Percentiles rank a stretch among this genome's conserved stretches.
These are phyloP conservation scores for Sporobolomyces phaffii DNA, from an alignment of 768 basidiomycete genomes.

Conservation along the genomic window DNA sequence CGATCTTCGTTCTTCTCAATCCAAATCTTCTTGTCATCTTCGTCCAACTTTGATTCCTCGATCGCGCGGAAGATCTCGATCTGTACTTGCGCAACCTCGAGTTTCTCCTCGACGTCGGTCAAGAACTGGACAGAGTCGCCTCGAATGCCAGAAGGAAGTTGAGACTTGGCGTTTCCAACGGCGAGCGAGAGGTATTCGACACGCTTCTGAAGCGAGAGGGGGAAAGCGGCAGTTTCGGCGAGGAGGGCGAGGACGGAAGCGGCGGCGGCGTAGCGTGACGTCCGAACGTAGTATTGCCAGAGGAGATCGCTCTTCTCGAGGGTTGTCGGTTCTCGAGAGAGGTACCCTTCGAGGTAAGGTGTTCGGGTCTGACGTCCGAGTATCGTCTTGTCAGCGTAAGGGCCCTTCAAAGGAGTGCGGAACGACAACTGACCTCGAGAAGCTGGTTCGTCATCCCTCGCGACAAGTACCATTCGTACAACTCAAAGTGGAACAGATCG, in stretches of 20 bases:
- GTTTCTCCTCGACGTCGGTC: conserved; percentile 88
- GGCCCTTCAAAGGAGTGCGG: no score
- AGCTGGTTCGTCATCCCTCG: conserved; percentile 77
- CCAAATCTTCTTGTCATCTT: conserved; percentile 44
- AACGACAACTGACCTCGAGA: conserved; percentile 60
- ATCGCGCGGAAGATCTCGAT: conserved; percentile 72
- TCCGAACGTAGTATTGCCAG: conserved; percentile 96
- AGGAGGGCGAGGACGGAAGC: conserved; percentile 75
- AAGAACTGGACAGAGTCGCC: conserved; percentile 88
- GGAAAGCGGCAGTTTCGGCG: conserved; percentile 72
- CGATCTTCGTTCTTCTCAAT: conserved; percentile 42
- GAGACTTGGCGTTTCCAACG: conserved; percentile 89
- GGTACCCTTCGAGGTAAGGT: conserved; percentile 78
- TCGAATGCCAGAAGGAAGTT: conserved; percentile 49
- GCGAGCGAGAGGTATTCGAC: conserved; percentile 90
- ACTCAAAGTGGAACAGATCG: conserved; percentile 83
- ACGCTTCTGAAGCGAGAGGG: conserved; percentile 58
- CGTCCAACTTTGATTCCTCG: conserved; percentile 47
- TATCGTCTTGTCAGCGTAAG: no score
- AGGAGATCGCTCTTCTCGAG: conserved; percentile 79
- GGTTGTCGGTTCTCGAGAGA: conserved; percentile 70
- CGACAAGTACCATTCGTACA: conserved; percentile 90
- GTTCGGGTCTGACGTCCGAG: conserved; percentile 87
- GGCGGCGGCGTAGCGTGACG: conserved; percentile 76
- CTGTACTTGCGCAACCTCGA: conserved; percentile 95